phyloP scores from a whole-genome alignment of 495 filamentous ascomycete genomes.

The Penicillium macrosclerotiorum region DNA sequence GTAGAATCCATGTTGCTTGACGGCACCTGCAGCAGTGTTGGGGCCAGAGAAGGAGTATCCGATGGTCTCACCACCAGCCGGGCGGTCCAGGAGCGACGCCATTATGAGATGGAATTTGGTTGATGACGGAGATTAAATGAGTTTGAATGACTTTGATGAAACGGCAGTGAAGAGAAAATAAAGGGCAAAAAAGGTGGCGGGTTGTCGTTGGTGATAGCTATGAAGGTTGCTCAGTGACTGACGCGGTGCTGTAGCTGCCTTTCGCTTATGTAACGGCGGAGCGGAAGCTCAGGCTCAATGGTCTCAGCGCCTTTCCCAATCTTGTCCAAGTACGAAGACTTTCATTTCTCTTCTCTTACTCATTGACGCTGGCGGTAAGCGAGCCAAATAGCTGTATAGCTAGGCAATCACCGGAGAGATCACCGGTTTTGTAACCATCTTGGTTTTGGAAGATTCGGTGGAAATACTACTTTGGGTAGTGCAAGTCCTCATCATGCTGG shows the following conservation, averaged over 20 bases:
- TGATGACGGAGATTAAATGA: not conserved
- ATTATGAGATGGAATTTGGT: constrained; percentile 21
- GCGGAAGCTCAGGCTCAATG: too few species aligned
- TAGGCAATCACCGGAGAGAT: too few species aligned
- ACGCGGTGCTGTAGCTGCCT: constrained; percentile 45
- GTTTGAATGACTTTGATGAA: not conserved
- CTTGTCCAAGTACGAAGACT: too few species aligned
- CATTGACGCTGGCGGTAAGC: too few species aligned
- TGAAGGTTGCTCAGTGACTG: constrained; percentile 25
- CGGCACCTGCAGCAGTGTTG: constrained; percentile 45
- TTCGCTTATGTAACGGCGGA: constrained; percentile 38
- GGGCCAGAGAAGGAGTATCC: constrained; percentile 62
- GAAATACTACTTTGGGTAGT: not conserved
- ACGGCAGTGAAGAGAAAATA: not conserved
- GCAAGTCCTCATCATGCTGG: constrained; percentile 51
- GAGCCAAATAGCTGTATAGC: too few species aligned
- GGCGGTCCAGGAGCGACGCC: constrained; percentile 47
- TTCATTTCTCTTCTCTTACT: not conserved
- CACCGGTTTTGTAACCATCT: too few species aligned
- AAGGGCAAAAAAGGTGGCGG: constrained; percentile 4
- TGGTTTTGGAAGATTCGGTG: not conserved
- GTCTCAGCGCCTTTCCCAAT: too few species aligned
- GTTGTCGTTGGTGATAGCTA: constrained; percentile 13
- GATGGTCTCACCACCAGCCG: constrained; percentile 40
- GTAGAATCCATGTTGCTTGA: constrained; percentile 82